Evolutionary conservation across 495 filamentous ascomycete species (phyloP).

Genomic region (Penicillium macrosclerotiorum): DNA sequence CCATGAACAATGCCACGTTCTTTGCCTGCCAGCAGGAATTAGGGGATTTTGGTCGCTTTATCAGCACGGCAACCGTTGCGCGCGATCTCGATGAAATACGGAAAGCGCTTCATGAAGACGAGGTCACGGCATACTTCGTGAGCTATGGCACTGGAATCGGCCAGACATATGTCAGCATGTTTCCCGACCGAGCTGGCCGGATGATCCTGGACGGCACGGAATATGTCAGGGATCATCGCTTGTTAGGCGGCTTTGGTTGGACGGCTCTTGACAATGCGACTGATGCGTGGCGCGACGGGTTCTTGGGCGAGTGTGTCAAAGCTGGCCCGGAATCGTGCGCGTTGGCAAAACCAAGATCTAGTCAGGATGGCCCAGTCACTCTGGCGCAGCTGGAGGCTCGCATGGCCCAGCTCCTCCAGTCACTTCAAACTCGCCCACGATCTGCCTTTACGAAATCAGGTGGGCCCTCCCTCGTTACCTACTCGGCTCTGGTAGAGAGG

Average conservation of each 20-base stretch:
- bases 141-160: slow-evolving; percentile 20
- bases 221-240: slow-evolving; percentile 18
- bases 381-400: slow-evolving; percentile 11
- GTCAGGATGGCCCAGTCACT: slow-evolving; percentile 5
- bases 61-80: slow-evolving; percentile 17
- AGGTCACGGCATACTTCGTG: slow-evolving; percentile 16
- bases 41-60: slow-evolving; percentile 18
- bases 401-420: slow-evolving; percentile 9
- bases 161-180: slow-evolving; percentile 22
- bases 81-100: slow-evolving; percentile 19
- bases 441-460: slow-evolving; percentile 14
- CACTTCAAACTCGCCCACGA: slow-evolving; percentile 12
- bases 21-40: slow-evolving; percentile 15
- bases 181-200: slow-evolving; percentile 14
- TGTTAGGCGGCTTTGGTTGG: slow-evolving; percentile 19
- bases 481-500: slow-evolving; percentile 12
- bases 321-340: slow-evolving; percentile 16
- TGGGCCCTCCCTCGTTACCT: slow-evolving; percentile 16
- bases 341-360: slow-evolving; percentile 7
- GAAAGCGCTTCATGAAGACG: slow-evolving; percentile 13
- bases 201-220: slow-evolving; percentile 19
- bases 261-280: slow-evolving; percentile 19
- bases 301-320: slow-evolving; percentile 17
- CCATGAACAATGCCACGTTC: slow-evolving; percentile 19
- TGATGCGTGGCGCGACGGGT: slow-evolving; percentile 18